Conservation (phyloP, 768 basidiomycete genomes). For the Suillus discolor region DNA sequence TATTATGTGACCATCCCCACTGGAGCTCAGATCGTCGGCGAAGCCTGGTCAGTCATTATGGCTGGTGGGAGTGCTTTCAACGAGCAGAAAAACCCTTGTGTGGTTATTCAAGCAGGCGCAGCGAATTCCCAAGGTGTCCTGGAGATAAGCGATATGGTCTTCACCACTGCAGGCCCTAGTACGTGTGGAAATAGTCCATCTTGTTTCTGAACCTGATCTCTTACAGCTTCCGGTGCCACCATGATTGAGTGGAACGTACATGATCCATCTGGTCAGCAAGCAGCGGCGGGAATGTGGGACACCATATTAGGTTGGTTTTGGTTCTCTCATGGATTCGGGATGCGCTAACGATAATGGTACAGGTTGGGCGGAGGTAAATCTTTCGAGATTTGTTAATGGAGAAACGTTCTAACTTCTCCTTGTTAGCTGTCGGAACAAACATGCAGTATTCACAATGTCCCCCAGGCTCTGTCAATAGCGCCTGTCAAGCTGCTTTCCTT, state of each 20-base stretch:
- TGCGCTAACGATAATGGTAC: neutral
- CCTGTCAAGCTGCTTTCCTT: conserved; percentile 69
- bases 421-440: conserved; percentile 54
- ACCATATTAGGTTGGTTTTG: conserved; percentile 37
- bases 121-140: conserved; percentile 50
- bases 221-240: conserved; percentile 40
- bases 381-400: neutral
- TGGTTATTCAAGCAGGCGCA: conserved; percentile 50
- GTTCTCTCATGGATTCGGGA: conserved; percentile 11
- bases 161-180: conserved; percentile 57
- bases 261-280: conserved; percentile 52
- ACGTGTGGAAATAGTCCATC: conserved; percentile 8
- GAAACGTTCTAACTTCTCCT: conserved; percentile 16
- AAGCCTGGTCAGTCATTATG: conserved; percentile 53
- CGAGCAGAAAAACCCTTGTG: conserved; percentile 39
- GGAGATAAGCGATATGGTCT: conserved; percentile 68
- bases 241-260: conserved; percentile 63
- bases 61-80: conserved; percentile 45
- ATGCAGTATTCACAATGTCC: conserved; percentile 50
- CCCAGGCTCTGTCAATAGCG: conserved; percentile 40
- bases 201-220: conserved; percentile 10
- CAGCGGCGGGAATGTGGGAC: conserved; percentile 56
- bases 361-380: conserved; percentile 32
- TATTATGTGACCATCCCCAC: conserved; percentile 54
- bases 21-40: conserved; percentile 49